Percentiles rank a stretch among this genome's conserved stretches.
Conservation (phyloP, 768 basidiomycete genomes). For the Daedaleopsis nitida region DNA sequence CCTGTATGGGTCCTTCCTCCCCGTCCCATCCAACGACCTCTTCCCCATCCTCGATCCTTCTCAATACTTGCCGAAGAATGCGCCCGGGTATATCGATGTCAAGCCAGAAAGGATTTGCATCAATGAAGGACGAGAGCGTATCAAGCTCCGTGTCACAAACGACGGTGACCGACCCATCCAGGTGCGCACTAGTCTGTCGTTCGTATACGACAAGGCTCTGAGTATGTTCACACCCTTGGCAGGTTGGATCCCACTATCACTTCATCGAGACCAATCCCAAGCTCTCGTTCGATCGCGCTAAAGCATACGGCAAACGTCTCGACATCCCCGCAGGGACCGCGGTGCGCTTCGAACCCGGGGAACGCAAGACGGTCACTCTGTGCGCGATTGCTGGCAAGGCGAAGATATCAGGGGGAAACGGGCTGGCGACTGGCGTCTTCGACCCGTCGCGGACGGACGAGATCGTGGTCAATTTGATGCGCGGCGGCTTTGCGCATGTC, state of each 20-base stretch:
- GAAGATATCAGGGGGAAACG: conserved; percentile 79
- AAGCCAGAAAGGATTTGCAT: conserved; percentile 68
- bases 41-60: conserved; percentile 61
- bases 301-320: conserved; percentile 81
- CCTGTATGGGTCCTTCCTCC: conserved; percentile 91
- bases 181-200: conserved; percentile 39
- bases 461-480: conserved; percentile 50
- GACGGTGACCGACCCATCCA: conserved; percentile 93
- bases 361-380: conserved; percentile 79
- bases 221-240: background rate
- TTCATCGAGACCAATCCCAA: conserved; percentile 88
- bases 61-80: conserved; percentile 53
- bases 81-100: conserved; percentile 77
- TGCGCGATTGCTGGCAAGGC: conserved; percentile 74
- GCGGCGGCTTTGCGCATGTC: conserved; percentile 68
- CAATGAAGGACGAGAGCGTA: conserved; percentile 71
- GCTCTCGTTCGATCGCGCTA: conserved; percentile 79
- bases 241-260: conserved; percentile 95
- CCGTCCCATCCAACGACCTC: conserved; percentile 61
- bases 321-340: conserved; percentile 96
- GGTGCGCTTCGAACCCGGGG: conserved; percentile 95
- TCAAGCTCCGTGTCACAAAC: conserved; percentile 80
- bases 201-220: background rate
- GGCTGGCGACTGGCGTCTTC: conserved; percentile 59
- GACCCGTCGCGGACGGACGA: conserved; percentile 45